Evolutionary conservation across 345 rosid species (phyloP), one percentile per base, ranked within the genome.

Genomic region (Nephelium lappaceum): DNA sequence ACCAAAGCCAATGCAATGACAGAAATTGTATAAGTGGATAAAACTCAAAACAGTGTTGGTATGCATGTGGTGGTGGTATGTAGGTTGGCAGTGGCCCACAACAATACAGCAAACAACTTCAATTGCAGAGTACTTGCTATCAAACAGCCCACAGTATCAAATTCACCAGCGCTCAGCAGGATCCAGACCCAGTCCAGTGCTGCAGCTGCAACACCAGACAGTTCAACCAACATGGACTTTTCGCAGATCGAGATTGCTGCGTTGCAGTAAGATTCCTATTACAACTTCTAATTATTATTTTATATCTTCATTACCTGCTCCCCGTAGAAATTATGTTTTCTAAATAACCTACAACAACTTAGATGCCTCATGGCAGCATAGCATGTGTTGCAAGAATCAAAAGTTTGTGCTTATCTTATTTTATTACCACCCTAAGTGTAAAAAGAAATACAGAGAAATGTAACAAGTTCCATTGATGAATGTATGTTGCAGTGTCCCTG

Each of bases 71-170:
- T 4, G 12, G 68, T 64, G 55, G 43, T 41, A 41, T 55, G 8
- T 81, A 93, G 97, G 91, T 86, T 84, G 89, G 93, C 91, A 9
- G 39, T 84, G 93, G 77, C 83, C 81, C 91, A 88, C 25, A 76
- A 64, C 45, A 79, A 85, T 43, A 78, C 78, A 69, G 82, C 85
- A 47, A 84, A 39, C 83, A 74, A 57, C 67, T 85, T 91, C 11
- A 84, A 82, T 57, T 93, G 97, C 82, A 91, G 86, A 79, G 89
- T 93, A 6, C 81, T 91, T 27, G 95, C 91, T n/a, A 83, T 93
- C 70, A 93, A 84, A 71, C 92, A 88, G 19, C 89, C 91, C 47
- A 69, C 78, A 71, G 69, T 77, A 62, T 36, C 85, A 21, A 69
- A 53, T 23, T 8, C 11, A 84, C 78, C 27, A 10, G 4, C 14